Evolutionary conservation across 192 early-diverging fungal species (phyloP).

Genomic region (Allomyces javanicus): DNA sequence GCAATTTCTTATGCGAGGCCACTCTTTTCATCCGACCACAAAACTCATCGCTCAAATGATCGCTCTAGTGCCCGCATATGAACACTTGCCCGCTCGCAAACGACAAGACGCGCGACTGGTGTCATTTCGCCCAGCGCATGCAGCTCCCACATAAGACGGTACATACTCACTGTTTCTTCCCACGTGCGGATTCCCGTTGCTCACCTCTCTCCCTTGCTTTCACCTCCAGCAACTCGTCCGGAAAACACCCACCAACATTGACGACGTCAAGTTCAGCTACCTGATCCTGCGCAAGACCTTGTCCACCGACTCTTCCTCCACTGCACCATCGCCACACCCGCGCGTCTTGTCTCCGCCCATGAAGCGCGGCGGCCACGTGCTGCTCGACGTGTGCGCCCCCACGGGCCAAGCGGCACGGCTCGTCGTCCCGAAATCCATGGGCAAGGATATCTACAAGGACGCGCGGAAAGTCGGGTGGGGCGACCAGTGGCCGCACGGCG

Average conservation of each 20-base stretch:
- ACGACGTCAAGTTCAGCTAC: neutral
- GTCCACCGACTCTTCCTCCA: no score
- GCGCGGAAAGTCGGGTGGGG: neutral
- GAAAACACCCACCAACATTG: neutral
- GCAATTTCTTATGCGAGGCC: no score
- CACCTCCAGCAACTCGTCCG: neutral
- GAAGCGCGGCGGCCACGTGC: neutral
- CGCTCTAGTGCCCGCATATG: neutral
- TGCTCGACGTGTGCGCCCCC: neutral
- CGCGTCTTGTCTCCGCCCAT: neutral
- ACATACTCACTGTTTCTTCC: neutral
- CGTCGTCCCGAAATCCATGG: neutral
- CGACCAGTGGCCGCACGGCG: neutral
- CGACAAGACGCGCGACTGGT: neutral
- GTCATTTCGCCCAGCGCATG: neutral
- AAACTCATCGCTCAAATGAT: neutral
- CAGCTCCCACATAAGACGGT: neutral
- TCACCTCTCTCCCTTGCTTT: neutral
- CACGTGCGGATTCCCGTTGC: no score
- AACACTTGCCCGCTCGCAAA: neutral
- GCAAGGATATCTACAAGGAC: neutral
- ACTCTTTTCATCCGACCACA: no score
- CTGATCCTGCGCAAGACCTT: neutral
- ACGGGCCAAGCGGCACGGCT: neutral
- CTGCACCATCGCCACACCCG: neutral